Evolutionary conservation across 2,329 filamentous ascomycete species (phyloP).

Genomic region (Ophiostoma pallidulum): DNA sequence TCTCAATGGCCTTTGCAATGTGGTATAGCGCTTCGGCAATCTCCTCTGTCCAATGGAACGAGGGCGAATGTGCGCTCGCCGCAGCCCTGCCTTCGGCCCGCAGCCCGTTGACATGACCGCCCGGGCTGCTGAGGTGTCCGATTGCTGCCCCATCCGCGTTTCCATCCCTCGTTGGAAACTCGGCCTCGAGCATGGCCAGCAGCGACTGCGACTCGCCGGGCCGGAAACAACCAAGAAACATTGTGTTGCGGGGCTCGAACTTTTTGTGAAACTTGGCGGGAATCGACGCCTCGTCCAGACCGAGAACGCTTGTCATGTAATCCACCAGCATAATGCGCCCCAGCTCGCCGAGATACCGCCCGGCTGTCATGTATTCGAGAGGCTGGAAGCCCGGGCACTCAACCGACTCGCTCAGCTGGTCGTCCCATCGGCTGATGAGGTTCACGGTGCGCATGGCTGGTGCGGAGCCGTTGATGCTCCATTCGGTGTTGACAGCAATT

Average conservation of each 20-base stretch:
- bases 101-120: not conserved
- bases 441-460: constrained; percentile 52
- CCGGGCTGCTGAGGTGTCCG: not conserved
- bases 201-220: constrained; percentile 38
- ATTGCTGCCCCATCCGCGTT: constrained; percentile 12
- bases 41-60: constrained; percentile 54
- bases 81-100: not conserved
- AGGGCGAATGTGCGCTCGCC: constrained; percentile 21
- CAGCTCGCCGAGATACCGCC: constrained; percentile 68
- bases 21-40: constrained; percentile 51
- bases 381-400: constrained; percentile 70
- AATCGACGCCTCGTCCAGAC: constrained; percentile 34
- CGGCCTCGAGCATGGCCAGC: constrained; percentile 37
- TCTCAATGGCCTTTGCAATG: constrained; percentile 61
- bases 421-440: constrained; percentile 64
- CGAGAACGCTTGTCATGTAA: constrained; percentile 41
- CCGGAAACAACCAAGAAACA: constrained; percentile 61
- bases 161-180: constrained; percentile 38
- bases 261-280: constrained; percentile 46
- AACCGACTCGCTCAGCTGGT: constrained; percentile 53
- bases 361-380: constrained; percentile 76
- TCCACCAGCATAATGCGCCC: constrained; percentile 61
- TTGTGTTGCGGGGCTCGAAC: constrained; percentile 56
- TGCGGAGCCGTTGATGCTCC: constrained; percentile 70
- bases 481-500: constrained; percentile 75